Evolutionary conservation across 805 yeast species (phyloP), one percentile per base, ranked within the genome.

Genomic region (Suhomyces vadensis): DNA sequence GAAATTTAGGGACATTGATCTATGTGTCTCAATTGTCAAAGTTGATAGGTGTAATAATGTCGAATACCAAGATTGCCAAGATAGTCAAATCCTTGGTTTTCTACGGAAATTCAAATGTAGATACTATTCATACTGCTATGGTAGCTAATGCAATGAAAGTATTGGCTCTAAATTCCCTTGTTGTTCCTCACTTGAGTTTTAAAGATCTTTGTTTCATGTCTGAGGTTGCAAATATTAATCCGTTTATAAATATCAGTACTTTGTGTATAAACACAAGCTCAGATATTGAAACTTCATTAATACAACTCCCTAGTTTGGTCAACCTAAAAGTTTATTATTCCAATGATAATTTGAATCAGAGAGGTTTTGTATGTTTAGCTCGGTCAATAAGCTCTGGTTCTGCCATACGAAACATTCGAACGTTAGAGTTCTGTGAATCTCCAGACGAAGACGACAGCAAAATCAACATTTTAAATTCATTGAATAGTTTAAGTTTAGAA

Each of bases 1-100:
- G 41, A 7, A 47, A 53, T 43, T 45, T 48, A 24, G 65, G 64
- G 16, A 57, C 61, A 6, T 37, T 51, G 38, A 49, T 60, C 20
- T 50, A 44, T 19, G 31, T 50, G 6, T 31, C 41, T 5, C 43
- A 46, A 7, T 9, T 58, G 9, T 41, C 26, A 3, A 35, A 25
- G 14, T 48, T 62, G 35, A 35, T 52, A 4, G 39, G 38, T 11
- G 52, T 50, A 10, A 24, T 60, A 10, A 26, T 37, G 19, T 31
- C 25, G 11, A 50, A 49, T 35, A 14, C 10, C 35, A 47, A 51
- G 35, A 13, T 56, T 22, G 53, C 55, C 3, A 41, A 21, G 26
- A 39, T 45, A 38, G 43, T 58, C 22, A 31, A 31, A 22, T 16
- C 46, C 10, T 13, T 51, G 27, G 42, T 43, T 13, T 42, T 48